These are phyloP conservation scores for Monilinia polystroma DNA, from an alignment of 2,329 filamentous ascomycete species.

Conservation along the genomic window DNA sequence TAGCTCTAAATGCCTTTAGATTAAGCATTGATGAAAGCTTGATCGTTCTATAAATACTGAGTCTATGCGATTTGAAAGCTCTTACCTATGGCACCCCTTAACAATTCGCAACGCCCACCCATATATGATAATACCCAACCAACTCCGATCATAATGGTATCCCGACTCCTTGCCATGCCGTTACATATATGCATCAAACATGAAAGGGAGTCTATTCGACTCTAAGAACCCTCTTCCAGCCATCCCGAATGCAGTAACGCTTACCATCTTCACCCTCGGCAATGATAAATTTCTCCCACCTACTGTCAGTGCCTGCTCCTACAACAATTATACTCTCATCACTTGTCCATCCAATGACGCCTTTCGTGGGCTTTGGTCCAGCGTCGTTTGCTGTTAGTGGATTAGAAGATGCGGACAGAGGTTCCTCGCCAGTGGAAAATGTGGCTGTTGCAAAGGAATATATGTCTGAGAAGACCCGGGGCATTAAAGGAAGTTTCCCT, in stretches of 20 bases:
- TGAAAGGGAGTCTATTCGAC: conserved; percentile 24
- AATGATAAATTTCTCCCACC: conserved; percentile 85
- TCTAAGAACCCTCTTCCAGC: conserved; percentile 77
- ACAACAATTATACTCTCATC: conserved; percentile 74
- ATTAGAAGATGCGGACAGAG: conserved; percentile 59
- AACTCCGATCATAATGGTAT: conserved; percentile 20
- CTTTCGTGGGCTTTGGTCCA: conserved; percentile 65
- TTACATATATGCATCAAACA: conserved; percentile 7
- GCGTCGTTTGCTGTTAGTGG: conserved; percentile 46
- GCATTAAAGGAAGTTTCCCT: conserved; percentile 79
- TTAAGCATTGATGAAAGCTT: too few species aligned
- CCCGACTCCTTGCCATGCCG: conserved; percentile 10
- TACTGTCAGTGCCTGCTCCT: conserved; percentile 74
- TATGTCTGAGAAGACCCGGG: conserved; percentile 81
- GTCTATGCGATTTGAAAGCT: conserved; percentile 1
- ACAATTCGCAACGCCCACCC: not conserved
- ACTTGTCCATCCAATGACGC: conserved; percentile 79
- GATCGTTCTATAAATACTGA: not conserved
- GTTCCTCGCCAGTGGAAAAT: conserved; percentile 82
- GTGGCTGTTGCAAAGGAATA: conserved; percentile 80
- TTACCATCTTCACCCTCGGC: conserved; percentile 67
- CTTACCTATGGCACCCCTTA: not conserved
- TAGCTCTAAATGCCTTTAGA: too few species aligned
- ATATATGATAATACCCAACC: not conserved
- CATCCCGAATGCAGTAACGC: conserved; percentile 65